A percentile compares a stretch with the other conserved stretches of the same genome.
Evolutionary conservation across 805 yeast species (phyloP).

Genomic region (Saturnispora sekii): DNA sequence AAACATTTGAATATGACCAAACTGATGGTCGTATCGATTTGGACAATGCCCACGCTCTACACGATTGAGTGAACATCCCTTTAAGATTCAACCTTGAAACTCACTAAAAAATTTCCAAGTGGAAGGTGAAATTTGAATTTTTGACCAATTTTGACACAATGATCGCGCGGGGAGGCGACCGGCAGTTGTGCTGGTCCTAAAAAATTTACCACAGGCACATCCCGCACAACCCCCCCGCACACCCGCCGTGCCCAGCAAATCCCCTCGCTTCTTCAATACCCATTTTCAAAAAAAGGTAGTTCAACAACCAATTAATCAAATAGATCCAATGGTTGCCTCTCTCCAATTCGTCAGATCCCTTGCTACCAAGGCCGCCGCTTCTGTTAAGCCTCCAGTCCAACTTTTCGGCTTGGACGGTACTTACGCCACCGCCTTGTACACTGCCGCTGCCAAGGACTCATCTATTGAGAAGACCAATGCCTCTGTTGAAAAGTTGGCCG

Average conservation of each 20-base stretch:
- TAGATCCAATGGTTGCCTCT: conserved; percentile 36
- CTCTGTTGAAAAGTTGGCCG: conserved; percentile 50
- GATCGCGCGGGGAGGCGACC: too few relatives aligned
- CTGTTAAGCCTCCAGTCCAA: conserved; percentile 80
- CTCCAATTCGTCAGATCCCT: conserved; percentile 60
- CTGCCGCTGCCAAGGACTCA: conserved; percentile 80
- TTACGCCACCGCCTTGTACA: conserved; percentile 88
- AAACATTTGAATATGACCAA: not conserved
- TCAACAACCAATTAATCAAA: not conserved
- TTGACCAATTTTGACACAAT: too few relatives aligned
- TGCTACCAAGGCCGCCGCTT: conserved; percentile 47
- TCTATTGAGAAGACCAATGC: conserved; percentile 58
- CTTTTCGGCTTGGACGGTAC: conserved; percentile 94
- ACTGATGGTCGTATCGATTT: not conserved
- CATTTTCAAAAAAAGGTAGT: not conserved
- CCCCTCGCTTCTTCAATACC: not conserved
- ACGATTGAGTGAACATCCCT: not conserved
- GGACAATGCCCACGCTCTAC: not conserved
- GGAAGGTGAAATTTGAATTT: not conserved
- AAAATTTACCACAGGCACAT: not conserved
- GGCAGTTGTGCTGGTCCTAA: too few relatives aligned
- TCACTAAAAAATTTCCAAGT: not conserved
- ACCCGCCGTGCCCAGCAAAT: conserved; percentile 3
- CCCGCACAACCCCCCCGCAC: not conserved
- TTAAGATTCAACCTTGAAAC: not conserved